phyloP scores from a whole-genome alignment of 176 grass and related monocot genomes.

The Rhynchospora breviuscula region DNA sequence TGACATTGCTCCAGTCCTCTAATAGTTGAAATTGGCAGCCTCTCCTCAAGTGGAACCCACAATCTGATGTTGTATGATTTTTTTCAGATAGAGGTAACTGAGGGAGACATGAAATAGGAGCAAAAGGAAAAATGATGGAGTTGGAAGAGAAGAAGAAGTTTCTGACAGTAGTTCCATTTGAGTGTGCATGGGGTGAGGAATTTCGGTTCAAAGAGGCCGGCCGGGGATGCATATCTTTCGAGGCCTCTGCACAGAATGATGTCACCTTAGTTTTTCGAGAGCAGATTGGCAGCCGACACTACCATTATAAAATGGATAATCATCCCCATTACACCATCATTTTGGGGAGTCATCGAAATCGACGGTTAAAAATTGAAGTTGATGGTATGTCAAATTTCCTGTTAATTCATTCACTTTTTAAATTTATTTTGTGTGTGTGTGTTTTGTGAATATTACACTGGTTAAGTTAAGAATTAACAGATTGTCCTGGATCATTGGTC shows the following conservation, averaged over 20 bases:
- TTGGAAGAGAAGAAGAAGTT: conserved; percentile 57
- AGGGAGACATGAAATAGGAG: background rate
- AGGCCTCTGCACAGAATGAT: conserved; percentile 89
- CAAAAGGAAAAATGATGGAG: conserved; percentile 23
- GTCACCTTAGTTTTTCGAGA: conserved; percentile 86
- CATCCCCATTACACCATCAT: conserved; percentile 72
- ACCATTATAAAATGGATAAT: conserved; percentile 88
- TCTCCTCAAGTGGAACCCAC: no score
- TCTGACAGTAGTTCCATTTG: conserved; percentile 75
- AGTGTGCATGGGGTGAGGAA: conserved; percentile 80
- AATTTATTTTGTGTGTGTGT: background rate
- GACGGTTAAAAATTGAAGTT: conserved; percentile 81
- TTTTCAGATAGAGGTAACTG: background rate
- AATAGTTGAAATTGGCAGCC: no score
- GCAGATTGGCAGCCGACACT: conserved; percentile 68
- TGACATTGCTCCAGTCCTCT: no score
- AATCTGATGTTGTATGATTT: background rate
- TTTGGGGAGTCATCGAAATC: conserved; percentile 90
- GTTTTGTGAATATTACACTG: background rate
- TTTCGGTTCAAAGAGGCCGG: conserved; percentile 64
- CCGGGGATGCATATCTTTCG: conserved; percentile 74
- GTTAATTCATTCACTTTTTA: background rate
- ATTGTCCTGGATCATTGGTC: background rate
- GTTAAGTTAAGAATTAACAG: background rate
- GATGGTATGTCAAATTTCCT: conserved; percentile 35